Evolutionary conservation across 495 filamentous ascomycete genomes (phyloP), one percentile per base, ranked within the genome.

Genomic region (Talaromyces ruber): DNA sequence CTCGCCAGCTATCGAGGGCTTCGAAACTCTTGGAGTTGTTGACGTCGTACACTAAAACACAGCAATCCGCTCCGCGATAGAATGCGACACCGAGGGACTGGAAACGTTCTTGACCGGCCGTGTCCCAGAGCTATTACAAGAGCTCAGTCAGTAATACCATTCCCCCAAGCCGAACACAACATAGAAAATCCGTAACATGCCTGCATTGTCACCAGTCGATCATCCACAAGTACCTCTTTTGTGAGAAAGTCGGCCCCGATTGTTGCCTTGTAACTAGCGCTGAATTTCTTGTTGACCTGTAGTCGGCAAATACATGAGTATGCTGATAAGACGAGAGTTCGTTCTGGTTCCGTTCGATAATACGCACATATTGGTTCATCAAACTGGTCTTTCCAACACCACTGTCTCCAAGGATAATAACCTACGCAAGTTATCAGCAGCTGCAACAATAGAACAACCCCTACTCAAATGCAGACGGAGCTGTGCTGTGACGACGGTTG

Each of bases 271-370:
- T 99, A 99, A 79, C 93, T 97, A 64, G 91, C 92, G 73, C 92
- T 96, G 84, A 99, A 99, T 71, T 98, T 98, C 79, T 98, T 99
- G 81, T 99, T 98, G 87, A 99, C 93, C 93, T 98, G 64, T 54
- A 56, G 37, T 47, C 22, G 8, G 37, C 63, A 57, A 34, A 6
- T 54, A 26, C 21, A 66, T 74, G 65, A 74, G 74, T 62, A 51
- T 29, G 59, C 29, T 47, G 51, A 45, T 26, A 60, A 64, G 47
- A 63, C 43, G 43, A 22, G n/a, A 11, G 43, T 8, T 18, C 18
- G 43, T 8, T 47, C 18, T 7, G n/a, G 18, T 47, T 47, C 3
- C 43, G 43, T 21, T 9, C 1, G 43, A 47, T 53, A 62, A 47
- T 63, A 81, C 90, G 70, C 85, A 98, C 94, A 88, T 98, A 99